Percentiles rank a stretch among this genome's conserved stretches.
phyloP scores from a whole-genome alignment of 148 eudicot species.

The Tetragonia tetragonoides region DNA sequence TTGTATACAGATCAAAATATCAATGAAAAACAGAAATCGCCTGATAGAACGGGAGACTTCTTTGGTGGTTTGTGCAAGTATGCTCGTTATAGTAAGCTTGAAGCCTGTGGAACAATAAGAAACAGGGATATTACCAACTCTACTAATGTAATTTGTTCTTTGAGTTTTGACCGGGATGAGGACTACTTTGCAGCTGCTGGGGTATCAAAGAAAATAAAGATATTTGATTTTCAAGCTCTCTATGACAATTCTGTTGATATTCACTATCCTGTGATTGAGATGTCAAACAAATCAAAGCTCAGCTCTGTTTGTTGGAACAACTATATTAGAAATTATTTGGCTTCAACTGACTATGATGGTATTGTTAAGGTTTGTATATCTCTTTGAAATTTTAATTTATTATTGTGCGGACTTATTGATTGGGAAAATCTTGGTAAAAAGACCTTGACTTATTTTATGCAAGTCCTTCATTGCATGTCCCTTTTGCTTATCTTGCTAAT shows the following conservation, averaged over 20 bases:
- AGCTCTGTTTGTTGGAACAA: constrained; percentile 84
- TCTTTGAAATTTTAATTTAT: constrained; percentile 1
- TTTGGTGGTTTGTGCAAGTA: constrained; percentile 83
- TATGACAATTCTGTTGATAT: constrained; percentile 61
- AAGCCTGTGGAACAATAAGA: constrained; percentile 63
- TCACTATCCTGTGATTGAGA: constrained; percentile 80
- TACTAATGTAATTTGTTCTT: constrained; percentile 76
- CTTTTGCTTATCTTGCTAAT: not conserved
- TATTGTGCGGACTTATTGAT: not conserved
- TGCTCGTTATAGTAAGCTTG: constrained; percentile 79
- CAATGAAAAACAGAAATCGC: constrained; percentile 30
- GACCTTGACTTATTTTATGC: not conserved
- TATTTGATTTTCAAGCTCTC: constrained; percentile 66
- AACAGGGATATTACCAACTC: constrained; percentile 59
- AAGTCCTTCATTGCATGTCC: not conserved
- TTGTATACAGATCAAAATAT: constrained; percentile 23
- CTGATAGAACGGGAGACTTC: constrained; percentile 63
- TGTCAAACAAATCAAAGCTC: constrained; percentile 74
- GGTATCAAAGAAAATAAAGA: constrained; percentile 78
- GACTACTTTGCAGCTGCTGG: constrained; percentile 92
- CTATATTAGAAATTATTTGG: constrained; percentile 75
- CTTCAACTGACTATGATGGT: constrained; percentile 94
- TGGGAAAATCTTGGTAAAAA: not conserved
- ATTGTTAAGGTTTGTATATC: constrained; percentile 62
- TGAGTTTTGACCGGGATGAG: constrained; percentile 92